A percentile compares a stretch with the other conserved stretches of the same genome.
phyloP scores from a whole-genome alignment of 1,284 basidiomycete species.

The Thelephora terrestris region DNA sequence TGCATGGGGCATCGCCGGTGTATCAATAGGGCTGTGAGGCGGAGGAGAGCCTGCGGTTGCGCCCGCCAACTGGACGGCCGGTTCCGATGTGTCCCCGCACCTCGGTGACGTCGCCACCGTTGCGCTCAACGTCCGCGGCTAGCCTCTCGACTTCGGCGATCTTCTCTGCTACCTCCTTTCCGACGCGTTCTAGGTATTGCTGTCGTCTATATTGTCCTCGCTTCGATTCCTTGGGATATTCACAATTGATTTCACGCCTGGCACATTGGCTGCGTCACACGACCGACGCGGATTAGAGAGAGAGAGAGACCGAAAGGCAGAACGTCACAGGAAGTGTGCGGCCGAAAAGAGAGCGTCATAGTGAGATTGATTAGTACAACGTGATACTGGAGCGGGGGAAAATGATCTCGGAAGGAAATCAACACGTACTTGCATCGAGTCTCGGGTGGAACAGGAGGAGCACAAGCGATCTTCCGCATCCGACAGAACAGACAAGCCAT shows the following conservation, averaged over 20 bases:
- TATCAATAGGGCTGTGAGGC: too few relatives aligned
- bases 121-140: not conserved
- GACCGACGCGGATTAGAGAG: constrained; percentile 1
- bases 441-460: constrained; percentile 21
- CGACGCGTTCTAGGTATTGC: constrained; percentile 15
- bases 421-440: constrained; percentile 25
- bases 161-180: constrained; percentile 1
- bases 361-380: not conserved
- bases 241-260: constrained; percentile 35
- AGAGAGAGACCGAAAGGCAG: not conserved
- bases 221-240: constrained; percentile 42
- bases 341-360: not conserved
- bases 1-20: too few relatives aligned
- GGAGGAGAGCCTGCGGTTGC: too few relatives aligned
- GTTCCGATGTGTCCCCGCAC: too few relatives aligned
- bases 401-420: not conserved
- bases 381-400: not conserved
- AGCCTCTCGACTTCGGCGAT: not conserved
- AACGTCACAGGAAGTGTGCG: too few relatives aligned
- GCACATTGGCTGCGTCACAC: constrained; percentile 33
- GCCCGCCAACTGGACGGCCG: too few relatives aligned
- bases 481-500: constrained; percentile 30
- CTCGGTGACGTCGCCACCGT: too few relatives aligned
- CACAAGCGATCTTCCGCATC: constrained; percentile 31
- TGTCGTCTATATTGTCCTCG: constrained; percentile 39